phyloP scores from a whole-genome alignment of 139 green algal species.

The Coelastrella sp. region DNA sequence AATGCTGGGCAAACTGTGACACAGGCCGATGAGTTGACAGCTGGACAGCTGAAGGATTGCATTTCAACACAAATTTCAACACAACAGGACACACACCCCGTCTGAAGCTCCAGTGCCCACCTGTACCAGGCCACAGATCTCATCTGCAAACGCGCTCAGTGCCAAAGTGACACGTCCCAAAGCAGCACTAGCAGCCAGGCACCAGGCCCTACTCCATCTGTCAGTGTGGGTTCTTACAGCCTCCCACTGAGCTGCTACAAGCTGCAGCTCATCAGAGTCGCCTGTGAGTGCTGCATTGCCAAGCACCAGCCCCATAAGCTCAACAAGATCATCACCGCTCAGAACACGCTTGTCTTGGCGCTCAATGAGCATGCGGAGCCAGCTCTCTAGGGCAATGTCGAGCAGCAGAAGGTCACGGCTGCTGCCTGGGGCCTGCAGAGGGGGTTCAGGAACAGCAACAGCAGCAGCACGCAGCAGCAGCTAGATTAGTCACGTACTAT shows the following conservation, averaged over 20 bases:
- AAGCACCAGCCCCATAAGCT: slow-evolving; percentile 74
- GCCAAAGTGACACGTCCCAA: slow-evolving; percentile 71
- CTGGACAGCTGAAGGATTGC: no score
- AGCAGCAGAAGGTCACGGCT: slow-evolving; percentile 88
- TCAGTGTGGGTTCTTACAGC: slow-evolving; percentile 20
- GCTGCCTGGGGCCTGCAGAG: slow-evolving; percentile 54
- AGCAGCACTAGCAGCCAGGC: slow-evolving; percentile 72
- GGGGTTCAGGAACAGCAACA: no score
- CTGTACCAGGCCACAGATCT: slow-evolving; percentile 60
- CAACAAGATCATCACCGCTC: slow-evolving; percentile 70
- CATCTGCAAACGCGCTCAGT: slow-evolving; percentile 78
- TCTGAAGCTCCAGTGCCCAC: background rate
- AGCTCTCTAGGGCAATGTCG: slow-evolving; percentile 92
- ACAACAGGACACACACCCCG: background rate
- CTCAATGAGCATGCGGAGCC: slow-evolving; percentile 84
- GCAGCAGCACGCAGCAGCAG: background rate
- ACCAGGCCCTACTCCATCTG: slow-evolving; percentile 74
- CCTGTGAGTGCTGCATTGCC: slow-evolving; percentile 65
- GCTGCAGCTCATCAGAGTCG: slow-evolving; percentile 68
- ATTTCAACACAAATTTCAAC: no score
- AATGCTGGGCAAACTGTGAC: background rate
- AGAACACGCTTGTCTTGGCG: slow-evolving; percentile 60
- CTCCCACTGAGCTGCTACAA: slow-evolving; percentile 57
- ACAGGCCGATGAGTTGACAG: no score
- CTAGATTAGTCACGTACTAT: background rate